phyloP scores from a whole-genome alignment of 495 filamentous ascomycete species.

The Hypoxylon intermedium region DNA sequence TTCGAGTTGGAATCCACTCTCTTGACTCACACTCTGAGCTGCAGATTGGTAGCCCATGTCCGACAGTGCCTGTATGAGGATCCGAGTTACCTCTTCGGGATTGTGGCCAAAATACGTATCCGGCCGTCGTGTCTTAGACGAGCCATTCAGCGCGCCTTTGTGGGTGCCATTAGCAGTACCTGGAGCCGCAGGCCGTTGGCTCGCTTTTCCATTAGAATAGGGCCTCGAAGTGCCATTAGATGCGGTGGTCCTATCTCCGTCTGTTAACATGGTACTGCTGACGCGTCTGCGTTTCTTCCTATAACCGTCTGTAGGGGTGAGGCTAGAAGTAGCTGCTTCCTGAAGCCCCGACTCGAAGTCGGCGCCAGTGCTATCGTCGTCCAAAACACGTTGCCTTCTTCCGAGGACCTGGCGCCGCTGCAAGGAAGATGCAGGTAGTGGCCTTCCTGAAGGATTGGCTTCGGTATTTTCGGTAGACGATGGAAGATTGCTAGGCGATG shows the following conservation, averaged over 20 bases:
- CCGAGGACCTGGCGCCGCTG: conserved; percentile 31
- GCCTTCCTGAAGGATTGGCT: conserved; percentile 19
- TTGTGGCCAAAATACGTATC: conserved; percentile 74
- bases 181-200: conserved; percentile 21
- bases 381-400: conserved; percentile 33
- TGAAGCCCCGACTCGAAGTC: conserved; percentile 28
- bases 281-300: conserved; percentile 39
- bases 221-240: conserved; percentile 40
- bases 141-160: conserved; percentile 50
- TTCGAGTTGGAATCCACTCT: conserved; percentile 91
- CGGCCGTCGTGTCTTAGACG: conserved; percentile 36
- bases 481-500: conserved; percentile 19
- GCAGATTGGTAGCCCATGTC: conserved; percentile 86
- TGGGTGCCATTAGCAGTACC: conserved; percentile 46
- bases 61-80: conserved; percentile 86
- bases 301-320: conserved; percentile 5
- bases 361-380: conserved; percentile 28
- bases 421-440: conserved; percentile 21
- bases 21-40: conserved; percentile 73
- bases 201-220: conserved; percentile 39
- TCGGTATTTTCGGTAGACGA: conserved; percentile 25
- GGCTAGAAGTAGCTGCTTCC: conserved; percentile 27
- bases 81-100: conserved; percentile 90
- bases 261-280: conserved; percentile 40
- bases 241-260: conserved; percentile 29